Base-by-base conservation (phyloP, 495 filamentous ascomycete species). In the Tuber umbilicatum region DNA sequence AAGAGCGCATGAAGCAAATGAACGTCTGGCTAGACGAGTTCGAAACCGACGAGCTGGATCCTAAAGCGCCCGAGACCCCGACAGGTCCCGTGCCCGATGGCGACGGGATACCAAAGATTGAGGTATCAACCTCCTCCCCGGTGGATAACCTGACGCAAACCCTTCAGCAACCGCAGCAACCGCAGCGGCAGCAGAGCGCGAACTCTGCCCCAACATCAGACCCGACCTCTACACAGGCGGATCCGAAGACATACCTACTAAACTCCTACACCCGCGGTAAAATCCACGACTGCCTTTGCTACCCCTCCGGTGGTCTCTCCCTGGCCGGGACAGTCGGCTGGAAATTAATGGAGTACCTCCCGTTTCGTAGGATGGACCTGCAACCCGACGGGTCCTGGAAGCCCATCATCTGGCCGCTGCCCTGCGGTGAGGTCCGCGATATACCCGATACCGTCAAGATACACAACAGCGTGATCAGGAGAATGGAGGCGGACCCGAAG, bases 291-390 rank as follows among this genome's bases (percentile, higher is more conserved):
- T 93, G 91, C 37, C 85, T 95, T 7, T 82, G 86, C 68, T 93
- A 90, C 80, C 77, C 77, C 10, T 84, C 86, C 16, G 89, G 90
- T 35, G 92, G 92, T 0, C 83, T 93, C 1, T 80, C 86, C 1
- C 74, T 81, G 35, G 60, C 83, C 1, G 89, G 89, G 0, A 91
- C 94, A 1, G 73, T 93, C 1, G 87, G 87, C 0, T 95, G 93
- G 93, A 90, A 89, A 37, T 83, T 93, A 42, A 94, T 95, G 92
- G 92, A 96, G 80, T 94, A 90, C 79, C 84, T 96, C 21, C 93
- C 93, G 0, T 94, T 95, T 84, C 88, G 92, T 1, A 87, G 93
- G 14, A 93, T 96, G 91, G 93, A 94, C 80, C 81, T 95, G 31
- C 87, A 88, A 70, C 73, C 85, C 3, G 90, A 94, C 75, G 92